Conservation (phyloP, 2,329 filamentous ascomycete genomes). For the Metarhizium rileyi region DNA sequence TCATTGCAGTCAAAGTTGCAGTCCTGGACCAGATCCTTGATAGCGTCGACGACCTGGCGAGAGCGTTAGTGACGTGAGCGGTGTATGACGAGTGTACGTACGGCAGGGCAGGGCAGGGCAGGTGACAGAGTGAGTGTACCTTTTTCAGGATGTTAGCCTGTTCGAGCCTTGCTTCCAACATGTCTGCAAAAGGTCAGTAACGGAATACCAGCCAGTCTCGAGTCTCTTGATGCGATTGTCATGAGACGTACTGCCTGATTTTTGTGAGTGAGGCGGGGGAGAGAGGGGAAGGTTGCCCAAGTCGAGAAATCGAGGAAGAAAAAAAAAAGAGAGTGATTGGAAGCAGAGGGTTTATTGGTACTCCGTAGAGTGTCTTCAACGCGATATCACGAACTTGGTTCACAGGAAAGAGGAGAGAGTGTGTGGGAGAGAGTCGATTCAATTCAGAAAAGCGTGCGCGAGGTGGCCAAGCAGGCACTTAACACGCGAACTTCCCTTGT, state of each 20-base stretch:
- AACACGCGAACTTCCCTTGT: constrained; percentile 19
- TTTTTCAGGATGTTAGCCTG: constrained; percentile 93
- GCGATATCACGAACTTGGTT: too few relatives aligned
- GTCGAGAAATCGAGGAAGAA: too few relatives aligned
- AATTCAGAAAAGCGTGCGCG: background rate
- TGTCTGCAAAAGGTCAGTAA: constrained; percentile 25
- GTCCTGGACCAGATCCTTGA: constrained; percentile 98
- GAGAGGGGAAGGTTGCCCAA: too few relatives aligned
- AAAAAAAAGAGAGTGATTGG: too few relatives aligned
- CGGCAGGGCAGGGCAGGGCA: background rate
- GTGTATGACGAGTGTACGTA: too few relatives aligned
- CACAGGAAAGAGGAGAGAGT: background rate
- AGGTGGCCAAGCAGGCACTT: constrained; percentile 19
- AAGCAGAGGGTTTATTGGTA: too few relatives aligned
- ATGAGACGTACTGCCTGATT: background rate
- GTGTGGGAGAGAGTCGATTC: background rate
- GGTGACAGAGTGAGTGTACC: constrained; percentile 42
- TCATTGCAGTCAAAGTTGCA: constrained; percentile 99
- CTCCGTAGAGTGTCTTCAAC: background rate
- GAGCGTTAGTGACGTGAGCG: background rate
- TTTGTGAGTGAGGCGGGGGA: background rate
- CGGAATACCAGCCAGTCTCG: background rate
- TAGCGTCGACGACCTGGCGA: constrained; percentile 83
- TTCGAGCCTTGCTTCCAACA: constrained; percentile 97
- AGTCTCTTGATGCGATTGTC: background rate